phyloP scores from a whole-genome alignment of 2,329 filamentous ascomycete genomes.

The Colletotrichum sp. region DNA sequence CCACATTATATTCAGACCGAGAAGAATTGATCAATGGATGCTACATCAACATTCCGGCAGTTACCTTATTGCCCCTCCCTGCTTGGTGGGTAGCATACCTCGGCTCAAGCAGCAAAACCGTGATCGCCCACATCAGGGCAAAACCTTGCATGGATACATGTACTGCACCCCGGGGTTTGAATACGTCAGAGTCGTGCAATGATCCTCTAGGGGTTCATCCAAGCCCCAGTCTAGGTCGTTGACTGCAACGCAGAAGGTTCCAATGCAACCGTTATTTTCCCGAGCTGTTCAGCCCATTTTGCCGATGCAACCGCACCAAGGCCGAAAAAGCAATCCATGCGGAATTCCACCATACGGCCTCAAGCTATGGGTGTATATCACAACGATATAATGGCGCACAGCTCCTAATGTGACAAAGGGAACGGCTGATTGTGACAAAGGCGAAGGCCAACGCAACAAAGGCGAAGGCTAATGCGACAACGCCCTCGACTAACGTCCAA shows the following conservation, averaged over 20 bases:
- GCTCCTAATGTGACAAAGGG: neutral
- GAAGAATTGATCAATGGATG: neutral
- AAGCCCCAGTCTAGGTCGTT: neutral
- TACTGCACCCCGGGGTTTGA: neutral
- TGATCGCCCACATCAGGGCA: neutral
- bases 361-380: neutral
- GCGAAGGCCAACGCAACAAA: neutral
- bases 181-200: neutral
- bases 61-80: neutral
- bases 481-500: neutral
- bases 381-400: neutral
- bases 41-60: neutral
- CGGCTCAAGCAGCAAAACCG: neutral
- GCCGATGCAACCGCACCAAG: neutral
- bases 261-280: neutral
- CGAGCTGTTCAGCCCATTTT: neutral
- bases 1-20: no score
- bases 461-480: neutral
- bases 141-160: neutral
- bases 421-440: neutral
- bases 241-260: neutral
- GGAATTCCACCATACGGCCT: neutral
- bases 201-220: neutral
- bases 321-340: neutral
- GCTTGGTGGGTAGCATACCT: neutral